These are phyloP conservation scores for Smallanthus sonchifolius DNA, from an alignment of 129 eudicot species.

Conservation along the genomic window DNA sequence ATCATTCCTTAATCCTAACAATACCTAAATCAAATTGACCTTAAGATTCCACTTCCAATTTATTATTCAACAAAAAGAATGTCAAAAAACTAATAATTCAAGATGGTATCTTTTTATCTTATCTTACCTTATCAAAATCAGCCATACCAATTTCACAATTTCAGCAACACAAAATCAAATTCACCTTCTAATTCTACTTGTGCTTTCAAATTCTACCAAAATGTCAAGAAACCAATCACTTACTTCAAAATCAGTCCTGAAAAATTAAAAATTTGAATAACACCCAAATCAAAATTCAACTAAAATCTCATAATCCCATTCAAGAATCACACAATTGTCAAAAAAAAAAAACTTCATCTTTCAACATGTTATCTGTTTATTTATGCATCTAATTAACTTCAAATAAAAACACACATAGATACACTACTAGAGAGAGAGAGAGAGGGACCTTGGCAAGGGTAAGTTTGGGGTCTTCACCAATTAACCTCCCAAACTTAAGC, in stretches of 20 bases:
- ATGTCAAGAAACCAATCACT: neutral
- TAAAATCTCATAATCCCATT: neutral
- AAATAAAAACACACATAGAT: too few relatives aligned
- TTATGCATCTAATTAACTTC: too few relatives aligned
- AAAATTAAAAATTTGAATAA: neutral
- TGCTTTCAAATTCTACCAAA: neutral
- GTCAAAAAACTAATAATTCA: neutral
- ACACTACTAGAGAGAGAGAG: neutral
- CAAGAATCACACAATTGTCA: neutral
- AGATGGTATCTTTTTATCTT: neutral
- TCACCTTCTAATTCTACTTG: neutral
- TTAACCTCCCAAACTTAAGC: constrained; percentile 63
- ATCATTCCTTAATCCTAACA: constrained; percentile 7
- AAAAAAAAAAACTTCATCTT: neutral
- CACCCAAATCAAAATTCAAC: constrained; percentile 4
- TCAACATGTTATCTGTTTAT: neutral
- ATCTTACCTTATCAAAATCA: neutral
- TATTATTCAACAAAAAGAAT: neutral
- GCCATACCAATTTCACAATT: neutral
- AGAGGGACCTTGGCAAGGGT: constrained; percentile 73
- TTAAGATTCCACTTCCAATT: neutral
- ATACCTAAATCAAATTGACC: constrained; percentile 10
- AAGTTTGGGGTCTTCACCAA: constrained; percentile 89
- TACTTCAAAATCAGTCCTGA: neutral
- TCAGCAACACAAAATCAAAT: constrained; percentile 5